Evolutionary conservation across 805 yeast genomes (phyloP), one percentile per base, ranked within the genome.

Genomic region (Teunomyces atbi): DNA sequence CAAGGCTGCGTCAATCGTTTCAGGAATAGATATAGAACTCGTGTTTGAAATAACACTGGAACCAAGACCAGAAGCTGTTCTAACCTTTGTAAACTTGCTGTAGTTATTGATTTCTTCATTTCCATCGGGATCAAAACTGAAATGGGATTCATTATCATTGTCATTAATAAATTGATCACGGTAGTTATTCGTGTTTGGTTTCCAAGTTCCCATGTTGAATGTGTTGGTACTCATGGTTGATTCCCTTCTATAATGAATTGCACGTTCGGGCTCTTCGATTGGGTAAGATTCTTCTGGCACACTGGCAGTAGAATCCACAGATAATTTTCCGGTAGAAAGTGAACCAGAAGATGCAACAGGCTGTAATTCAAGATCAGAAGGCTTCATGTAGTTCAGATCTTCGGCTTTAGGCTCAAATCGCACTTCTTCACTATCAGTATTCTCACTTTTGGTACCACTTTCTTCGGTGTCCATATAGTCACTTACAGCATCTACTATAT

Each of bases 181-280:
- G 56, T 60, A 77, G 33, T 65, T 66, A 27, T 65, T 68, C 6
- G 84, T 81, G 54, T 81, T 77, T 2, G 86, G 86, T 56, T 73
- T 75, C 86, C 87, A 82, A 21, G 65, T 65, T 2, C 82, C 83
- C 65, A 78, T 65, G 46, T 69, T 75, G 36, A 78, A 61, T 2
- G 71, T 71, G 50, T 28, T 54, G 33, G 50, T 53, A 45, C 55
- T 57, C 59, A 62, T 59, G 7, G 73, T 62, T 1, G 76, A 70
- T 8, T 53, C 65, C 44, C 73, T 53, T 47, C 74, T 58, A 4
- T 54, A 36, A 11, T 15, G 21, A 26, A 3, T 21, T 7, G 30
- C n/a, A 15, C 33, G 30, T 28, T 18, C 41, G 8, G 21, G 20
- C 15, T 38, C 45, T 13, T 39, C 33, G 6, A 15, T 28, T 26